Percentiles rank a stretch among this genome's conserved stretches.
Evolutionary conservation across 768 basidiomycete genomes (phyloP).

Genomic region (Rhizopogon vinicolor): DNA sequence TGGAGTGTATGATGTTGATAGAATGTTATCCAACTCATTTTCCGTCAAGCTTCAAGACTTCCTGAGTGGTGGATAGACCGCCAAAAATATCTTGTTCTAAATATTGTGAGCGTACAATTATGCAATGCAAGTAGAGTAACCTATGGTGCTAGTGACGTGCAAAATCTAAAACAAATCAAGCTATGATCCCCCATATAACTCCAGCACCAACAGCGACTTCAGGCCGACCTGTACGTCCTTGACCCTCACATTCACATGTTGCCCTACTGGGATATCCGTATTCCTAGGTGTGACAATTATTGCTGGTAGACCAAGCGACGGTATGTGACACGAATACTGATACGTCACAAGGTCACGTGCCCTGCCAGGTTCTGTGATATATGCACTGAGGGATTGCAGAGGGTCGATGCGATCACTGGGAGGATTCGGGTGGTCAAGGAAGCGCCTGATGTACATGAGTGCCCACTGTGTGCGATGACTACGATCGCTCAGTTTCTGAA

Average conservation of each 20-base stretch:
- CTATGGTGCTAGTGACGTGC: not conserved
- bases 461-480: constrained; percentile 38
- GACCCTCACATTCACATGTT: constrained; percentile 21
- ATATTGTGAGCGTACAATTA: not conserved
- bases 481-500: constrained; percentile 24
- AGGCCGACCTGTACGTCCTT: constrained; percentile 24
- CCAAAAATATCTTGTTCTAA: no score
- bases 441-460: constrained; percentile 33
- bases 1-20: no score
- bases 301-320: constrained; percentile 21
- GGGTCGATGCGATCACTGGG: constrained; percentile 19
- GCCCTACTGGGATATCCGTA: constrained; percentile 18
- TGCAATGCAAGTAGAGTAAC: not conserved
- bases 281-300: constrained; percentile 8
- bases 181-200: not conserved
- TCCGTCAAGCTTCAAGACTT: no score
- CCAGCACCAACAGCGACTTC: not conserved
- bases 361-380: constrained; percentile 13
- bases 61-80: no score
- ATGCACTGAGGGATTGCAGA: constrained; percentile 22
- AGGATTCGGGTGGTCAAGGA: constrained; percentile 23
- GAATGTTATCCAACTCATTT: no score
- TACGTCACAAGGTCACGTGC: constrained; percentile 1
- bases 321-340: constrained; percentile 17
- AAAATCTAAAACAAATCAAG: not conserved